Conservation (phyloP, 2,329 filamentous ascomycete species). For the Periconia macrospinosa region DNA sequence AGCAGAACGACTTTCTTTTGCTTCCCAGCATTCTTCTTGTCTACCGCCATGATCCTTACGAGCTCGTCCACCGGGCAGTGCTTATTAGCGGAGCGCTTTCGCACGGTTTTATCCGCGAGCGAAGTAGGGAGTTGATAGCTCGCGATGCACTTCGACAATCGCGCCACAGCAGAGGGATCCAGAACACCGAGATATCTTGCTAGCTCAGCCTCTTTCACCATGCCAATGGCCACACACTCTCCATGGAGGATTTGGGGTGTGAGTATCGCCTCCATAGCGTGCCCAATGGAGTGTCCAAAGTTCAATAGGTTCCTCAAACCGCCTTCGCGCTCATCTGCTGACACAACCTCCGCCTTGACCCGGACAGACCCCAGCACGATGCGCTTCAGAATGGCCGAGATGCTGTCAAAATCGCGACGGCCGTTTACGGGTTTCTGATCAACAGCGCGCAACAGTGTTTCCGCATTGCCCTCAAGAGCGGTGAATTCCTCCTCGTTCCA, state of each 20-base stretch:
- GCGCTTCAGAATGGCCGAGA: constrained; percentile 57
- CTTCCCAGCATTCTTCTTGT: constrained; percentile 96
- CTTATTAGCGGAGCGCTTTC: constrained; percentile 82
- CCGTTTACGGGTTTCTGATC: constrained; percentile 61
- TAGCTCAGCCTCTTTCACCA: constrained; percentile 96
- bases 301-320: constrained; percentile 93
- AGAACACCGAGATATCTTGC: constrained; percentile 86
- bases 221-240: constrained; percentile 94
- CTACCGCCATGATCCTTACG: constrained; percentile 91
- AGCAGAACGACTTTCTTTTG: constrained; percentile 96
- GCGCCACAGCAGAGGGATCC: constrained; percentile 82
- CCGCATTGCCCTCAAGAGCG: constrained; percentile 78
- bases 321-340: constrained; percentile 89
- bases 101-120: constrained; percentile 78
- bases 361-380: constrained; percentile 87
- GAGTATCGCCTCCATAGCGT: constrained; percentile 92
- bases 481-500: constrained; percentile 89
- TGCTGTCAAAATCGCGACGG: constrained; percentile 66
- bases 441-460: constrained; percentile 73
- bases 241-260: constrained; percentile 95
- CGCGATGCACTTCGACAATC: constrained; percentile 89
- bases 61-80: constrained; percentile 83
- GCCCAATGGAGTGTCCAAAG: constrained; percentile 96
- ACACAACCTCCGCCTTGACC: constrained; percentile 93
- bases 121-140: constrained; percentile 89